Percentiles rank a stretch among this genome's conserved stretches.
phyloP scores from a whole-genome alignment of 768 basidiomycete species.

The Psilocybe azurescens region DNA sequence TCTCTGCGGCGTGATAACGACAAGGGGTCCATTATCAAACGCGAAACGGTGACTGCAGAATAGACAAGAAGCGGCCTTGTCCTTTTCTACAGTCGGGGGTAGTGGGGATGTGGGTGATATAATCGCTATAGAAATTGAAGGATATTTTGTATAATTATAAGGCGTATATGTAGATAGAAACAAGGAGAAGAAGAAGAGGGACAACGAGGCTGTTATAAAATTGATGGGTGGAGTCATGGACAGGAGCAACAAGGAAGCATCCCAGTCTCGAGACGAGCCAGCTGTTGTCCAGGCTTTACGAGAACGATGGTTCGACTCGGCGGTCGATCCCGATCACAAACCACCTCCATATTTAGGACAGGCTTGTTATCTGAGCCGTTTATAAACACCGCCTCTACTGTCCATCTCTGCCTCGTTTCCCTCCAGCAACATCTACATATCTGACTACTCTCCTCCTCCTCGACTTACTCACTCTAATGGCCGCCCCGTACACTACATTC shows the following conservation, averaged over 20 bases:
- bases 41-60: no score
- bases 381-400: neutral
- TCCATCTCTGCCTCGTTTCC: neutral
- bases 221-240: neutral
- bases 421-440: neutral
- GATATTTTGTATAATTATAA: no score
- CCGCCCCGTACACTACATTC: constrained; percentile 41
- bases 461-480: neutral
- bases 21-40: no score
- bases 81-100: no score
- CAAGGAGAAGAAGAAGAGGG: no score
- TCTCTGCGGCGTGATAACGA: no score
- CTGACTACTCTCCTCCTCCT: neutral
- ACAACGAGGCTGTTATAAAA: no score
- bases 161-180: no score
- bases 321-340: neutral
- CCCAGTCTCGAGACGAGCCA: neutral
- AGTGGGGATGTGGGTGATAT: no score
- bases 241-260: neutral
- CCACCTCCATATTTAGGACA: neutral
- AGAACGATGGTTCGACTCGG: neutral
- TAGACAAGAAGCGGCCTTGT: no score
- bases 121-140: no score
- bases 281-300: neutral
- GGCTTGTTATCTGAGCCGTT: neutral